Base-by-base conservation (phyloP, 805 yeast species). In the Suhomyces faveliae region DNA sequence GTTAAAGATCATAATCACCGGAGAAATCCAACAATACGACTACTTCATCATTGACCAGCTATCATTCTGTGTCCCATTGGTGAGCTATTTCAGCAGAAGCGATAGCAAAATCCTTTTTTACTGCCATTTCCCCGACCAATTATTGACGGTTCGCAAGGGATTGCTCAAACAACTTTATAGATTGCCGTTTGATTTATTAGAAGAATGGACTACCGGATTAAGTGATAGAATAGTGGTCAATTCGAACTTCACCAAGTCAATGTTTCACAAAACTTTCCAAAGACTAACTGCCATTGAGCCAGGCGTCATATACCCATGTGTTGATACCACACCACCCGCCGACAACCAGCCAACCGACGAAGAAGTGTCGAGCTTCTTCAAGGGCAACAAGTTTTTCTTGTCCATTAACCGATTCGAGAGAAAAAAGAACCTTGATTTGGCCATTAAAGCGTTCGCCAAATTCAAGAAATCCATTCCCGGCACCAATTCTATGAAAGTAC, bases 91-190 rank as follows among this genome's bases (percentile, higher is more conserved):
- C 62, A 73, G 69, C 52, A 52, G 46, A 47, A 64, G 55, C 1
- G 46, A 66, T 6, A 63, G 85, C 1, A 79, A 80, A 43, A 76
- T 87, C 3, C 67, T 94, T 44, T 94, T 92, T 62, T 94, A 94
- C 66, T 91, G 99, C 60, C 99, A 94, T 70, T 92, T 92, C 65
- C 99, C 99, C 0, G 99, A 94, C 65, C 85, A 86, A 60, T 72
- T 85, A 42, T 70, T 92, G 38, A 85, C 96, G 0, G 70, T 71
- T 15, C 84, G 84, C 45, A 70, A 76, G 2, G 70, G 84, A 2
- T 22, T 75, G 0, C 22, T 85, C 7, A 84, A 89, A 57, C 70
- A 67, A 50, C 43, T 87, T 0, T 94, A 94, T 66, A 74, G 99
- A 52, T 45, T 77, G 3, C 94, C 96, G 1, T 92, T 94, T 65